A percentile compares a stretch with the other conserved stretches of the same genome.
Evolutionary conservation across 768 basidiomycete species (phyloP).

Genomic region (Naematelia encephala): DNA sequence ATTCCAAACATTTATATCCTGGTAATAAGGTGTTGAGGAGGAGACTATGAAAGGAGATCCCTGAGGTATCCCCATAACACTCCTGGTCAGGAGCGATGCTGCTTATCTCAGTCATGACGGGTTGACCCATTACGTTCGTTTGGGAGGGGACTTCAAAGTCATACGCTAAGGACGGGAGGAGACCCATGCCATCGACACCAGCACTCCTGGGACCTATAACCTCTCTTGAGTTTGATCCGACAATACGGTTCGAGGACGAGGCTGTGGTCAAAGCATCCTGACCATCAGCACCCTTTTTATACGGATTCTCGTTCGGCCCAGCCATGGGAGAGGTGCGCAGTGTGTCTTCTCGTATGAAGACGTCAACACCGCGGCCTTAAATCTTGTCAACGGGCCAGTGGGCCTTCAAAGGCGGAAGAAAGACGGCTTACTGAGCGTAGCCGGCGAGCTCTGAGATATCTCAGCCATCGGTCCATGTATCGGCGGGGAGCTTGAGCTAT

Average conservation of each 20-base stretch:
- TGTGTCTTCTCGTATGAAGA: not conserved
- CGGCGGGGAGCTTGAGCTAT: too few species aligned
- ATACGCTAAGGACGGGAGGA: not conserved
- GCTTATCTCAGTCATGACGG: not conserved
- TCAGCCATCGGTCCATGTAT: too few species aligned
- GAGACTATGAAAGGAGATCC: not conserved
- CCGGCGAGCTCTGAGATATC: too few species aligned
- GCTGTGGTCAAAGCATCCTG: not conserved
- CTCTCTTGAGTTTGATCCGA: not conserved
- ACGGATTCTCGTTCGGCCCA: not conserved
- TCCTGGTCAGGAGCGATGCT: slow-evolving; percentile 2
- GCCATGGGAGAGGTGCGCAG: not conserved
- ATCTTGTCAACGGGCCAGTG: too few species aligned
- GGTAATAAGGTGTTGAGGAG: not conserved
- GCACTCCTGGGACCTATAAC: not conserved
- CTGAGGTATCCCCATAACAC: slow-evolving; percentile 1
- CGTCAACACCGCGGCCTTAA: too few species aligned
- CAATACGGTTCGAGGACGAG: not conserved
- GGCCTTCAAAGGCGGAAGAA: too few species aligned
- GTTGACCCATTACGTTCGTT: not conserved
- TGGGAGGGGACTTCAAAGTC: too few species aligned
- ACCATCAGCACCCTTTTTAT: not conserved
- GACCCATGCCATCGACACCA: not conserved
- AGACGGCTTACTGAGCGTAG: too few species aligned
- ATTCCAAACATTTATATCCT: not conserved